Conservation (phyloP, 441 rosid species). For the Aleurites moluccanus region DNA sequence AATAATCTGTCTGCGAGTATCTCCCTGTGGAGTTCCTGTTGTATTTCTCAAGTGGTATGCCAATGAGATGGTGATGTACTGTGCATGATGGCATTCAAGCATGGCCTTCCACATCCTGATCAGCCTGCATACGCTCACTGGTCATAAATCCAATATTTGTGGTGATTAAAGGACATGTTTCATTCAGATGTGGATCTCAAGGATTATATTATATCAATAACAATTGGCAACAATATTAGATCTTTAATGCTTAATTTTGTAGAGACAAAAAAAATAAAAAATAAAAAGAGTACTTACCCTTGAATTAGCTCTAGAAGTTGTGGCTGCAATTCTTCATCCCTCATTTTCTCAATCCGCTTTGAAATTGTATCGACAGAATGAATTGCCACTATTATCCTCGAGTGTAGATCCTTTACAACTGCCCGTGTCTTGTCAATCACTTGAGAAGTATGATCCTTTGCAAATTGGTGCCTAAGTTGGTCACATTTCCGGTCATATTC, state of each 20-base stretch:
- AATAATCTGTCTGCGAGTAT: constrained; percentile 45
- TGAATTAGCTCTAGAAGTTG: constrained; percentile 82
- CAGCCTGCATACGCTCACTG: constrained; percentile 45
- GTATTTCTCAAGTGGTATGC: constrained; percentile 75
- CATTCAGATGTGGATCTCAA: not conserved
- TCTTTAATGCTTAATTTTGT: not conserved
- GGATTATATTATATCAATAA: too few species aligned
- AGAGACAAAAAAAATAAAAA: not conserved
- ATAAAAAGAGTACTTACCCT: constrained; percentile 46
- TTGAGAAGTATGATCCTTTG: constrained; percentile 64
- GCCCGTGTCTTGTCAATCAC: constrained; percentile 82
- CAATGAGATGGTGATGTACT: constrained; percentile 87
- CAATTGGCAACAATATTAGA: not conserved
- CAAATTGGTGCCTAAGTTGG: constrained; percentile 72
- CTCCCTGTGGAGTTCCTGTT: constrained; percentile 38
- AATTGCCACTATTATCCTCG: constrained; percentile 75
- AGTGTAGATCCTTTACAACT: constrained; percentile 82
- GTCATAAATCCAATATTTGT: constrained; percentile 2
- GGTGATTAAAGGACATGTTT: too few species aligned
- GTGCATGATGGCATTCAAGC: constrained; percentile 92
- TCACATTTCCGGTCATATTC: constrained; percentile 76
- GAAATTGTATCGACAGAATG: constrained; percentile 83
- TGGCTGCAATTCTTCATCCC: constrained; percentile 92
- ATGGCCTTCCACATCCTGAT: constrained; percentile 94
- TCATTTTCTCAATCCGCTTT: constrained; percentile 83